Base-by-base conservation (phyloP, 768 basidiomycete species). In the Boletellus emodensis region DNA sequence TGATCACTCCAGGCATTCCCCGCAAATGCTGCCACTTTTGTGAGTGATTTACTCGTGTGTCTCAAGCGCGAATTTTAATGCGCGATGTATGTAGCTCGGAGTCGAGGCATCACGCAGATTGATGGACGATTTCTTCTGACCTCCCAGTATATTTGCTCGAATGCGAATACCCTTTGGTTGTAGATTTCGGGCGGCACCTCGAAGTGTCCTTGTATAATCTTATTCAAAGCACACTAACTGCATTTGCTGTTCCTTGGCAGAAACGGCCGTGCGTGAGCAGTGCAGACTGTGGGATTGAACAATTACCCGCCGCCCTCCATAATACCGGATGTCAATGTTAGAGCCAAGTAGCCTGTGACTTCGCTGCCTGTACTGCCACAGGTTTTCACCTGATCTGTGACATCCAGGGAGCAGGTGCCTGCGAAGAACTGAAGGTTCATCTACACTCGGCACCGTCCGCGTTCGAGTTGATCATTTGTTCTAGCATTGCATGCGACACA, bases 11-110 rank as follows among this genome's bases (percentile, higher is more conserved):
- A 94, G 82, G 94, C 94, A 37, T 95, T 96, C 83, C 94, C 94
- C 12, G 94, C 94, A 24, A 98, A 98, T 68, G 94, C 94, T 54
- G 94, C 94, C 38, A 87, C 88, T 45, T 92, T 93, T 72, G 88
- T 93, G 61, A 73, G 87, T 80, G 20, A 26, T 48, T 38, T 58
- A 26, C 40, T 15, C 11, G 9, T 20, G 17, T 15, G 18, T 24
- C 18, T 39, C 9, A 7, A 44, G 38, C 4, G 18, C n/a, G 47
- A 17, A 26, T 35, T 35, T 46, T 56, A 0, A 61, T 18, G 3
- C 34, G 6, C 13, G 28, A 43, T 20, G 1, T 35, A 22, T 61
- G 20, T 60, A 93, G 90, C 81, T 96, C 47, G 94, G 94, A 33
- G 94, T 98, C 7, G 94, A 98, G 66, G 81, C 85, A 24, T 90